Evolutionary conservation across 164 flowering plant genomes (phyloP).

Genomic region (Chimonanthus praecox): DNA sequence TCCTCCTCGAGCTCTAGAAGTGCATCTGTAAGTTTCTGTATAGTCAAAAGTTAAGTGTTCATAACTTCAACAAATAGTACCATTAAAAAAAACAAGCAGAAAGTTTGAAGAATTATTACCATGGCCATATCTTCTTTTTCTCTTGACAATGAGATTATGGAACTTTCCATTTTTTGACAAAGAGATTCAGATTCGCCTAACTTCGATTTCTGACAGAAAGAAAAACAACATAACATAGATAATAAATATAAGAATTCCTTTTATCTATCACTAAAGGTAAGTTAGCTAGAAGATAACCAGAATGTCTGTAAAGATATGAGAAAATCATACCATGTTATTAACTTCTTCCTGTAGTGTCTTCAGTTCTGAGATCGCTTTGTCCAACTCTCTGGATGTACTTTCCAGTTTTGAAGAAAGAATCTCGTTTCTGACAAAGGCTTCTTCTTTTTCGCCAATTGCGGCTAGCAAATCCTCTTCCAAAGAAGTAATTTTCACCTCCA

Average conservation of each 20-base stretch:
- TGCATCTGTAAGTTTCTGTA: constrained; percentile 77
- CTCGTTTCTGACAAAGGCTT: constrained; percentile 38
- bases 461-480: constrained; percentile 62
- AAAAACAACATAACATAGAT: background rate
- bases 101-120: constrained; percentile 36
- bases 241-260: background rate
- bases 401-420: constrained; percentile 54
- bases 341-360: constrained; percentile 49
- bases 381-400: constrained; percentile 36
- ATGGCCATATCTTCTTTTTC: constrained; percentile 85
- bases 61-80: background rate
- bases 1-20: constrained; percentile 86
- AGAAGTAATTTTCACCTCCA: constrained; percentile 79
- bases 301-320: background rate
- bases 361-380: constrained; percentile 36
- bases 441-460: constrained; percentile 52
- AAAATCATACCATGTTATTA: constrained; percentile 50
- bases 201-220: constrained; percentile 32
- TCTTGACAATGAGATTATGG: constrained; percentile 35
- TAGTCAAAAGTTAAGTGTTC: constrained; percentile 3
- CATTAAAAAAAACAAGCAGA: background rate
- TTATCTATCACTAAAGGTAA: background rate
- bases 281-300: background rate
- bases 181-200: constrained; percentile 47
- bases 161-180: constrained; percentile 32